A percentile compares a stretch with the other conserved stretches of the same genome.
Evolutionary conservation across 2,329 filamentous ascomycete genomes (phyloP).

Genomic region (Fusarium sp.): DNA sequence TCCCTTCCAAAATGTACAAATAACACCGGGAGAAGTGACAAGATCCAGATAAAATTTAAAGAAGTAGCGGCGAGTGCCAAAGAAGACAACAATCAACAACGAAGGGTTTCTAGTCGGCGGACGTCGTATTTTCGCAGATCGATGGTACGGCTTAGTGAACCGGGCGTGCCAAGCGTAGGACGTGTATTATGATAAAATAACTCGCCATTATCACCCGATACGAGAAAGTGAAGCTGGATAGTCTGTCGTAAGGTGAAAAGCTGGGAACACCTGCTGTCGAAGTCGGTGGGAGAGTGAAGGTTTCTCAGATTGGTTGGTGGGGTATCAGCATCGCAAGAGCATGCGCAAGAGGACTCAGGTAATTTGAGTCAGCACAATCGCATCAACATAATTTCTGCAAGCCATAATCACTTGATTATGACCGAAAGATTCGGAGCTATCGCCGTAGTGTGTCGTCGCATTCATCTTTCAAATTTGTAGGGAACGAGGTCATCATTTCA

Average conservation of each 20-base stretch:
- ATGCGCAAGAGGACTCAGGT: neutral
- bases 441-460: neutral
- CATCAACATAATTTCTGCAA: fast-evolving
- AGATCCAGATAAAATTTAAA: too few species aligned
- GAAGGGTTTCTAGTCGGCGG: too few species aligned
- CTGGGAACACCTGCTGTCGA: neutral
- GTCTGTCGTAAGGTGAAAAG: neutral
- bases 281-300: neutral
- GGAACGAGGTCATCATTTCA: slow-evolving; percentile 5
- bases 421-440: neutral
- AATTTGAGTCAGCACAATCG: neutral
- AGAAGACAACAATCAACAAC: too few species aligned
- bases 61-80: too few species aligned
- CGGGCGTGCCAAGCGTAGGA: too few species aligned
- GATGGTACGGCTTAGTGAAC: too few species aligned
- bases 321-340: too few species aligned
- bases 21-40: too few species aligned
- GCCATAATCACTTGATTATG: slow-evolving; percentile 13
- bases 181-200: too few species aligned
- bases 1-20: too few species aligned
- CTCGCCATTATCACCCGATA: neutral
- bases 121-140: too few species aligned
- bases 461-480: neutral
- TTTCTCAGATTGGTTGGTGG: neutral
- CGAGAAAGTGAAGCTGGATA: too few species aligned